Conservation (phyloP, 1,284 basidiomycete genomes). For the Trichosporon sp. region DNA sequence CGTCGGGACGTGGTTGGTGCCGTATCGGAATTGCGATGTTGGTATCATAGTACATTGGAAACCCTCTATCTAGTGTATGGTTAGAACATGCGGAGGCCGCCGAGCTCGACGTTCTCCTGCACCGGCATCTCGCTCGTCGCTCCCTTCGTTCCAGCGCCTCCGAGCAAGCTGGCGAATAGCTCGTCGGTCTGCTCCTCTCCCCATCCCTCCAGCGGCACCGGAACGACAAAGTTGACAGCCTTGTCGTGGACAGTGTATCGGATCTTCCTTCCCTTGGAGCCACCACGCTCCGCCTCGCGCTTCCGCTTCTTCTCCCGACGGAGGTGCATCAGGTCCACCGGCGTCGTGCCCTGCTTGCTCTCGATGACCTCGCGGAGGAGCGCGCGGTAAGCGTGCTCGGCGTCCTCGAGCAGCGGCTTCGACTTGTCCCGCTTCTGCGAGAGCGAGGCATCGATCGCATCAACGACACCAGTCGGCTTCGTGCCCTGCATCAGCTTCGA, state of each 20-base stretch:
- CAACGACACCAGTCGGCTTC: slow-evolving; percentile 56
- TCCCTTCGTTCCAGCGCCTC: slow-evolving; percentile 51
- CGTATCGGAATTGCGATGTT: neutral
- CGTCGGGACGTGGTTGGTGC: too few species aligned
- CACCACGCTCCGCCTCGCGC: slow-evolving; percentile 84
- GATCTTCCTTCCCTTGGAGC: slow-evolving; percentile 87
- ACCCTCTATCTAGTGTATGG: neutral
- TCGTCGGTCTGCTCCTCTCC: slow-evolving; percentile 93
- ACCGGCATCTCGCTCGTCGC: slow-evolving; percentile 23
- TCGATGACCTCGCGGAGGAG: slow-evolving; percentile 86
- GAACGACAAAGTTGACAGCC: slow-evolving; percentile 90
- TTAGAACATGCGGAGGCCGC: slow-evolving; percentile 30
- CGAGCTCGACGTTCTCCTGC: slow-evolving; percentile 25
- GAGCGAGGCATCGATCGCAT: slow-evolving; percentile 49
- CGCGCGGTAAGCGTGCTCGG: slow-evolving; percentile 88
- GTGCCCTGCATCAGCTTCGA: slow-evolving; percentile 67
- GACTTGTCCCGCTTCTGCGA: slow-evolving; percentile 40
- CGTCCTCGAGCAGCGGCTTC: slow-evolving; percentile 61
- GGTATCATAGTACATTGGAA: neutral
- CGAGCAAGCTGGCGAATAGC: slow-evolving; percentile 80
- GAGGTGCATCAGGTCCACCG: slow-evolving; percentile 43
- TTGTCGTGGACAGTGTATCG: slow-evolving; percentile 92
- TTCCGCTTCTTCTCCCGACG: slow-evolving; percentile 64
- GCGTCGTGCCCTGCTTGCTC: slow-evolving; percentile 45
- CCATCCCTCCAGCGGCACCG: slow-evolving; percentile 73